Evolutionary conservation across 169 alveolate genomes (phyloP).

Genomic region (Plasmodium reichenowi): DNA sequence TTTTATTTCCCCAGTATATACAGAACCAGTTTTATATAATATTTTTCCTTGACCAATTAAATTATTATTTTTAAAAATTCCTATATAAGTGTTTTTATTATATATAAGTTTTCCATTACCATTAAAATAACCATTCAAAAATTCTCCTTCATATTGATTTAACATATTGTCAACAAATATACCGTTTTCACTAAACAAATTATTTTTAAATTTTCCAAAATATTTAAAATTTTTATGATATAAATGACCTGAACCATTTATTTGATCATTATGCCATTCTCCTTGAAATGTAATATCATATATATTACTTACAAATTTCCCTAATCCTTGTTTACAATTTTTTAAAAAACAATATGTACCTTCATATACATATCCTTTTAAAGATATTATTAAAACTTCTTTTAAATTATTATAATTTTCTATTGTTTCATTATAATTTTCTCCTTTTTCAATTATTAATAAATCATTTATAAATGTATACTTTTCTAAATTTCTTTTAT

Average conservation of each 20-base stretch:
- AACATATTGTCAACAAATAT: slow-evolving; percentile 59
- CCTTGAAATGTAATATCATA: slow-evolving; percentile 63
- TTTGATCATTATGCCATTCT: slow-evolving; percentile 73
- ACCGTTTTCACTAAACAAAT: slow-evolving; percentile 53
- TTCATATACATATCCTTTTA: slow-evolving; percentile 70
- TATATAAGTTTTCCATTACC: slow-evolving; percentile 76
- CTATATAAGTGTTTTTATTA: slow-evolving; percentile 64
- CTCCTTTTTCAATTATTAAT: slow-evolving; percentile 64
- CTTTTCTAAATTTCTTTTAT: slow-evolving; percentile 31
- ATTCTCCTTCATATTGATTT: slow-evolving; percentile 76
- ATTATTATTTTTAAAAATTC: slow-evolving; percentile 66
- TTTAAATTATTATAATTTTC: slow-evolving; percentile 29
- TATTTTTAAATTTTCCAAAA: slow-evolving; percentile 74
- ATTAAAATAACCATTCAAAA: slow-evolving; percentile 61
- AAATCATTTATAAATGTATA: slow-evolving; percentile 56
- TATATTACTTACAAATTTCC: slow-evolving; percentile 49
- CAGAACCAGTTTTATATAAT: slow-evolving; percentile 47
- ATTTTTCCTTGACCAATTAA: slow-evolving; percentile 75
- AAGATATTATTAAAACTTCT: slow-evolving; percentile 61
- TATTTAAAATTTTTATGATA: slow-evolving; percentile 51
- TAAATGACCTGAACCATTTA: slow-evolving; percentile 76
- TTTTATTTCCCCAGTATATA: slow-evolving; percentile 71
- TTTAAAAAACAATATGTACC: slow-evolving; percentile 49
- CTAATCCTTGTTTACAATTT: slow-evolving; percentile 73
- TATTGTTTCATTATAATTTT: not conserved